Percentiles rank a stretch among this genome's conserved stretches.
Evolutionary conservation across 2,329 filamentous ascomycete genomes (phyloP).

Genomic region (Exophiala calicioides): DNA sequence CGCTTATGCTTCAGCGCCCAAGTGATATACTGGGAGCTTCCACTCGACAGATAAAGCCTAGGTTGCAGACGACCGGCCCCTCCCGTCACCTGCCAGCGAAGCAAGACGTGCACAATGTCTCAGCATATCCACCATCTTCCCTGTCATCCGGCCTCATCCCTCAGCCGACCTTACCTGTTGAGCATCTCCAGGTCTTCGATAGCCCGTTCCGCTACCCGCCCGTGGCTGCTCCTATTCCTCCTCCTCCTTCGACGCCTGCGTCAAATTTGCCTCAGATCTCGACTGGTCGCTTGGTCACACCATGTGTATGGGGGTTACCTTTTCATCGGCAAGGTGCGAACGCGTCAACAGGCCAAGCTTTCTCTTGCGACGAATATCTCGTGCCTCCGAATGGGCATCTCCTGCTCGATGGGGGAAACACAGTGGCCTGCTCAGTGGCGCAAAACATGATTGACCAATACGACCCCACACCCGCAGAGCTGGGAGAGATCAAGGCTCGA

Average conservation of each 20-base stretch:
- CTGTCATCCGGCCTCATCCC: background rate
- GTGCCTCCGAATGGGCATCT: constrained; percentile 3
- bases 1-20: background rate
- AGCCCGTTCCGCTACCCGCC: background rate
- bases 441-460: constrained; percentile 42
- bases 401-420: constrained; percentile 28
- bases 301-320: constrained; percentile 8
- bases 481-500: constrained; percentile 39
- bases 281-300: background rate
- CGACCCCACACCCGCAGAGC: constrained; percentile 39
- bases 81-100: background rate
- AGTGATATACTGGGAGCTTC: background rate
- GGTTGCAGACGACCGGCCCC: background rate
- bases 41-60: constrained; percentile 16
- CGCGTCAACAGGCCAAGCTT: background rate
- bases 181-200: background rate
- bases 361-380: constrained; percentile 9
- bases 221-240: background rate
- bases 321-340: background rate
- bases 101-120: background rate
- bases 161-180: background rate
- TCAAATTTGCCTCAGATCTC: background rate
- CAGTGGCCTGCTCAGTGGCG: constrained; percentile 42
- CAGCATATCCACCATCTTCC: background rate
- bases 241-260: background rate